Percentiles rank a stretch among this genome's conserved stretches.
Conservation (phyloP, 2,329 filamentous ascomycete genomes). For the Talaromyces sp. region DNA sequence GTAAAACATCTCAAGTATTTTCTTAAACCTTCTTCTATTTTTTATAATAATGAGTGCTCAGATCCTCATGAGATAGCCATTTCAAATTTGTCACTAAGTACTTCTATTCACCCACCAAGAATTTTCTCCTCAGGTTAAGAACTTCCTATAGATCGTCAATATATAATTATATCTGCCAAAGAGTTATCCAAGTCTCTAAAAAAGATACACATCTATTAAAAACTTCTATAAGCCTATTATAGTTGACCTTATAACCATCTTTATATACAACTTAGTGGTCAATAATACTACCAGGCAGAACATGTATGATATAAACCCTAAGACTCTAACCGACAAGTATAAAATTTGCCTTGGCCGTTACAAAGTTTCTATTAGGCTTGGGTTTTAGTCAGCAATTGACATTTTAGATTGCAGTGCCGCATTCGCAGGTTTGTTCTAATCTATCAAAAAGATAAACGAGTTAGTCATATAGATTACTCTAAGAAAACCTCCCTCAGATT, state of each 20-base stretch:
- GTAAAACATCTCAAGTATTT: background rate
- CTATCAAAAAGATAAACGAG: background rate
- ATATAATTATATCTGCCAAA: background rate
- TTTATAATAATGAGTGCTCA: background rate
- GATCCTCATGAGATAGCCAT: background rate
- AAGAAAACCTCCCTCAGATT: background rate
- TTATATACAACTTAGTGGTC: background rate
- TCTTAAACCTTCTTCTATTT: background rate
- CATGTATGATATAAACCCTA: background rate
- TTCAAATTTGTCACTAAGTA: background rate
- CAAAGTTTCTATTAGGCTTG: background rate
- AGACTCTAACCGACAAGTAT: background rate
- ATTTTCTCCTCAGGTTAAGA: background rate
- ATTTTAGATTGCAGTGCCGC: background rate
- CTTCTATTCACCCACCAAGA: background rate
- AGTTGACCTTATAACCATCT: background rate
- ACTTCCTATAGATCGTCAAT: background rate
- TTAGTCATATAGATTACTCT: background rate
- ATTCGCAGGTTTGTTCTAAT: background rate
- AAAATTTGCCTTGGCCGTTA: background rate
- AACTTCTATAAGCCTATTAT: background rate
- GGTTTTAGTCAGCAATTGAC: background rate
- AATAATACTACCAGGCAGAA: background rate
- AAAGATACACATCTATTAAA: background rate
- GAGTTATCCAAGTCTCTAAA: background rate